These are phyloP conservation scores for Bolboschoenus planiculmis DNA, from an alignment of 176 grass and related monocot genomes.

Conservation along the genomic window DNA sequence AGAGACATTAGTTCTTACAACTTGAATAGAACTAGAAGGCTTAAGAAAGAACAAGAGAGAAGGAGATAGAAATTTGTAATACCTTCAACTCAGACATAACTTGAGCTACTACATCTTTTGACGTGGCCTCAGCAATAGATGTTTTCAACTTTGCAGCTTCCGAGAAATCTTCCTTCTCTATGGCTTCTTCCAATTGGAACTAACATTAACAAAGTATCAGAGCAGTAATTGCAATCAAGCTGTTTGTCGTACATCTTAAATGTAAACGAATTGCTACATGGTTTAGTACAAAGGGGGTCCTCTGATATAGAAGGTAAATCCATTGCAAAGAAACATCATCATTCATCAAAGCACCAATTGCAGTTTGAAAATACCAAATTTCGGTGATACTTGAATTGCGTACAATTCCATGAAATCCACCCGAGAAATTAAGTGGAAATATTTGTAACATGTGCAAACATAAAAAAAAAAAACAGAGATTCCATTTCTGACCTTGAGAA, in stretches of 20 bases:
- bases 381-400: too few species aligned
- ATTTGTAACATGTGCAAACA: too few species aligned
- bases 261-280: not conserved
- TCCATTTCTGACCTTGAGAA: slow-evolving; percentile 52
- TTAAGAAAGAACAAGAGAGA: not conserved
- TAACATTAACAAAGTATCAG: not conserved
- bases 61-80: not conserved
- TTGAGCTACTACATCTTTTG: slow-evolving; percentile 51
- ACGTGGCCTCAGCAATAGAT: slow-evolving; percentile 45
- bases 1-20: not conserved
- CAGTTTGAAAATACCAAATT: too few species aligned
- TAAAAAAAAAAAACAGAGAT: not conserved
- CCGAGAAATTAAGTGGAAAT: too few species aligned
- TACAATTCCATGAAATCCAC: too few species aligned
- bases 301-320: not conserved
- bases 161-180: slow-evolving; percentile 76
- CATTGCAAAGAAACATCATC: not conserved
- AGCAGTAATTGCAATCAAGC: too few species aligned
- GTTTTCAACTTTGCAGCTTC: slow-evolving; percentile 72
- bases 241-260: not conserved
- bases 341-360: not conserved
- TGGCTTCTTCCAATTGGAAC: slow-evolving; percentile 96
- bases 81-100: slow-evolving; percentile 93
- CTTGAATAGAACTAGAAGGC: not conserved
- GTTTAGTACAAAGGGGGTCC: too few species aligned